Percentiles rank a stretch among this genome's conserved stretches.
Evolutionary conservation across 2,329 filamentous ascomycete genomes (phyloP).

Genomic region (Phialocephala subalpina): DNA sequence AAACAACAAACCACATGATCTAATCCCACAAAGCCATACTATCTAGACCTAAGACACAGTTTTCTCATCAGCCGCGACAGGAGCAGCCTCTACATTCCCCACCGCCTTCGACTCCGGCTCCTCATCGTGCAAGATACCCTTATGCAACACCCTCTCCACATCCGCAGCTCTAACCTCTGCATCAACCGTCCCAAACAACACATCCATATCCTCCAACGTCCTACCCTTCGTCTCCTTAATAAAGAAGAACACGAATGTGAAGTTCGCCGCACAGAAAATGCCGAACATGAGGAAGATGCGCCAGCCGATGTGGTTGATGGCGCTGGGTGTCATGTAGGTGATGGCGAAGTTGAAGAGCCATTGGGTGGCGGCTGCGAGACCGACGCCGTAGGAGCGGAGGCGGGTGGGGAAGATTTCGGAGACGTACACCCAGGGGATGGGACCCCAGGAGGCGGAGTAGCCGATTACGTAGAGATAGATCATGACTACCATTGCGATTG

Average conservation of each 20-base stretch:
- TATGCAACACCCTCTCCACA: constrained; percentile 13
- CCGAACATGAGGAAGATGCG: constrained; percentile 35
- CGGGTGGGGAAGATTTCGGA: constrained; percentile 67
- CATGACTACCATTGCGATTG: constrained; percentile 71
- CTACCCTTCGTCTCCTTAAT: constrained; percentile 22
- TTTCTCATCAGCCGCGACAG: background rate
- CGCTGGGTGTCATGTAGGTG: constrained; percentile 49
- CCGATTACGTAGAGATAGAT: constrained; percentile 71
- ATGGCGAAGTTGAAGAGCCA: constrained; percentile 79
- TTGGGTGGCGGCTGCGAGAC: constrained; percentile 19
- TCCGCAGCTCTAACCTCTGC: constrained; percentile 9
- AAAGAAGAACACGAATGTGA: constrained; percentile 11
- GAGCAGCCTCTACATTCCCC: background rate
- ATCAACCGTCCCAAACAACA: constrained; percentile 23
- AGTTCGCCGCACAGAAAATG: constrained; percentile 1
- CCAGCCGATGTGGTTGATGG: constrained; percentile 34
- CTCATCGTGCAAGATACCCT: background rate
- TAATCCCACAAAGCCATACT: no score
- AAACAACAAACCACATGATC: no score
- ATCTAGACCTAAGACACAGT: background rate
- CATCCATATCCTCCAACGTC: constrained; percentile 24
- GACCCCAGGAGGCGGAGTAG: constrained; percentile 53
- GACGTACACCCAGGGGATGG: constrained; percentile 75
- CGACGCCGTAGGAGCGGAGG: constrained; percentile 21
- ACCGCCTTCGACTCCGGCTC: background rate